Percentiles rank a stretch among this genome's conserved stretches.
Conservation (phyloP, 495 filamentous ascomycete genomes). For the Delitschia confertaspora region DNA sequence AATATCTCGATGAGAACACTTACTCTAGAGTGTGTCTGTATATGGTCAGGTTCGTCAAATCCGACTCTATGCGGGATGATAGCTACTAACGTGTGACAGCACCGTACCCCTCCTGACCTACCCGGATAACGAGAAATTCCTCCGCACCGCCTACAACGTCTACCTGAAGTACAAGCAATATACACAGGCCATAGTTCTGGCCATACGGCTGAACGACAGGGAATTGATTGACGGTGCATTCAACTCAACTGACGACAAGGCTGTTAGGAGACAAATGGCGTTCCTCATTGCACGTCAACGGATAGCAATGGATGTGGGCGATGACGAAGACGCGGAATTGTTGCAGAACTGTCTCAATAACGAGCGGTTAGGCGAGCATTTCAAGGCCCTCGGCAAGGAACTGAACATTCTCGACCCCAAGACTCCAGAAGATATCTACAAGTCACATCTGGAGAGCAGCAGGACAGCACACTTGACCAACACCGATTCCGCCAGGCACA, state of each 20-base stretch:
- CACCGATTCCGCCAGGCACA: conserved; percentile 89
- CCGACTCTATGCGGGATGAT: neutral
- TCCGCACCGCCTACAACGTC: conserved; percentile 80
- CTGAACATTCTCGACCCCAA: conserved; percentile 95
- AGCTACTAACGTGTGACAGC: conserved; percentile 32
- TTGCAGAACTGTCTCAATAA: conserved; percentile 79
- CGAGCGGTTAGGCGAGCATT: conserved; percentile 77
- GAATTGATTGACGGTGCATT: conserved; percentile 74
- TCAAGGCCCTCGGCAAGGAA: conserved; percentile 88
- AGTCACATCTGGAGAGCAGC: conserved; percentile 93
- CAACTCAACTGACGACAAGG: conserved; percentile 64
- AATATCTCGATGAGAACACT: conserved; percentile 87
- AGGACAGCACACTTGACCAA: conserved; percentile 86
- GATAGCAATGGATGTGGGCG: conserved; percentile 63
- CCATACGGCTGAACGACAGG: conserved; percentile 83
- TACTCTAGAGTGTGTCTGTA: conserved; percentile 91
- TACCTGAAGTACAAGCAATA: conserved; percentile 87
- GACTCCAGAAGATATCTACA: conserved; percentile 98
- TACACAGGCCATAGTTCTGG: conserved; percentile 85
- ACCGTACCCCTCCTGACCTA: conserved; percentile 97
- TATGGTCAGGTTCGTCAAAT: conserved; percentile 61
- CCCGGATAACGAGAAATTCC: conserved; percentile 91
- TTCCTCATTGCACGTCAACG: conserved; percentile 88
- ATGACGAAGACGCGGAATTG: conserved; percentile 59
- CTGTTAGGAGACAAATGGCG: conserved; percentile 87